Conservation (phyloP, 371 early-diverging fungal genomes). For the Syncephalastrum racemosum region DNA sequence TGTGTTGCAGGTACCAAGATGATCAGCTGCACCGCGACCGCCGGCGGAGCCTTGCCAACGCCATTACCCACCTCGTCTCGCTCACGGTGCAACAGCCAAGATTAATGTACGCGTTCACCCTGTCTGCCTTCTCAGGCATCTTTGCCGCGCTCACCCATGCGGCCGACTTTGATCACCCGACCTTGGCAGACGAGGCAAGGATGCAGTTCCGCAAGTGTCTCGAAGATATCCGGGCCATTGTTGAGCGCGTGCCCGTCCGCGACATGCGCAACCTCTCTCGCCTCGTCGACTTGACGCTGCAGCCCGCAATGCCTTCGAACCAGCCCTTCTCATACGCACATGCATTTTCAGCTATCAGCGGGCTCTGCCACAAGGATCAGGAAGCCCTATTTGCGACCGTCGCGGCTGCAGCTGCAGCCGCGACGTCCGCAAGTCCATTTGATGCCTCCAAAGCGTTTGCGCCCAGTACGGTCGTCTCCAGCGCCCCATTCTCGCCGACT, state of each 20-base stretch:
- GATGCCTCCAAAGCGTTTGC: background rate
- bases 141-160: conserved; percentile 50
- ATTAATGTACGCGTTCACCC: conserved; percentile 38
- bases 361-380: conserved; percentile 10
- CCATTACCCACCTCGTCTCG: conserved; percentile 41
- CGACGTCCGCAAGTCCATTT: background rate
- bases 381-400: conserved; percentile 1
- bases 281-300: conserved; percentile 34
- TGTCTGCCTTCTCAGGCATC: conserved; percentile 38
- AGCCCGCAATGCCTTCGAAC: conserved; percentile 16
- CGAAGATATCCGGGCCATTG: conserved; percentile 32
- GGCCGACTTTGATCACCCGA: conserved; percentile 37
- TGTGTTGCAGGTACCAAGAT: conserved; percentile 44
- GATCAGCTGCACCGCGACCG: conserved; percentile 35
- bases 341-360: conserved; percentile 16
- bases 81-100: conserved; percentile 33
- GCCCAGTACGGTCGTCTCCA: background rate
- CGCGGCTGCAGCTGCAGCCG: background rate
- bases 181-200: conserved; percentile 30
- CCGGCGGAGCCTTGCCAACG: conserved; percentile 36
- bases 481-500: background rate
- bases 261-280: conserved; percentile 34
- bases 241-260: conserved; percentile 8
- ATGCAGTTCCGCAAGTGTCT: conserved; percentile 39
- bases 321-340: conserved; percentile 7